Percentiles rank a stretch among this genome's conserved stretches.
phyloP scores from a whole-genome alignment of 1,284 basidiomycete species.

The Marasmius tenuissimus region DNA sequence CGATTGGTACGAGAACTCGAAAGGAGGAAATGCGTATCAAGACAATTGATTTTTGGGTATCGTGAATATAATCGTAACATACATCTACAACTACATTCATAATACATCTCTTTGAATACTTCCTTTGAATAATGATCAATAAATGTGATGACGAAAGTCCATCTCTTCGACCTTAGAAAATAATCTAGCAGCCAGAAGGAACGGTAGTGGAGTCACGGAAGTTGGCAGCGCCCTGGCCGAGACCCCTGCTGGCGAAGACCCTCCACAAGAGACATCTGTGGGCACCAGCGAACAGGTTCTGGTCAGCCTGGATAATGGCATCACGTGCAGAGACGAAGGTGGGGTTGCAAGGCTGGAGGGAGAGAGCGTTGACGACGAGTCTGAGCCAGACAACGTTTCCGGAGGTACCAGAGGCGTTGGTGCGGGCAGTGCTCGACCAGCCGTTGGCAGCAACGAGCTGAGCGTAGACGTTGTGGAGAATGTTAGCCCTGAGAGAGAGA shows the following conservation, averaged over 20 bases:
- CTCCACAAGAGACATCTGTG: conserved; percentile 33
- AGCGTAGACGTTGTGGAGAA: conserved; percentile 36
- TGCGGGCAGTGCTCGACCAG: conserved; percentile 23
- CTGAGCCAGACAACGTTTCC: conserved; percentile 34
- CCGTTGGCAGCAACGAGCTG: conserved; percentile 33
- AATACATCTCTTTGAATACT: conserved; percentile 34
- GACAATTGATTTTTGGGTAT: background rate
- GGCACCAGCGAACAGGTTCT: conserved; percentile 32
- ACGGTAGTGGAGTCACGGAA: background rate
- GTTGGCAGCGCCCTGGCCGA: conserved; percentile 28
- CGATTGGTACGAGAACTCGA: too few relatives aligned
- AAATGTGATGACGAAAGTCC: too few relatives aligned
- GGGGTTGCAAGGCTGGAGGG: conserved; percentile 33
- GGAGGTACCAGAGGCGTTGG: conserved; percentile 25
- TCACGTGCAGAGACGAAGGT: conserved; percentile 24
- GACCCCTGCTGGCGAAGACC: conserved; percentile 35
- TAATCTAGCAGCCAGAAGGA: conserved; percentile 11
- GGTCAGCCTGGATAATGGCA: conserved; percentile 35
- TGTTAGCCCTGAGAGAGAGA: conserved; percentile 27
- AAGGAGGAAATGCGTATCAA: too few relatives aligned
- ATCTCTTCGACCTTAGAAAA: too few relatives aligned
- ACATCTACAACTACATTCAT: background rate
- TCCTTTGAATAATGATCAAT: background rate
- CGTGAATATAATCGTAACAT: background rate
- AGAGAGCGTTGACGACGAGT: conserved; percentile 30